These are phyloP conservation scores for Ilex asprella DNA, from an alignment of 257 asterid genomes.

Conservation along the genomic window DNA sequence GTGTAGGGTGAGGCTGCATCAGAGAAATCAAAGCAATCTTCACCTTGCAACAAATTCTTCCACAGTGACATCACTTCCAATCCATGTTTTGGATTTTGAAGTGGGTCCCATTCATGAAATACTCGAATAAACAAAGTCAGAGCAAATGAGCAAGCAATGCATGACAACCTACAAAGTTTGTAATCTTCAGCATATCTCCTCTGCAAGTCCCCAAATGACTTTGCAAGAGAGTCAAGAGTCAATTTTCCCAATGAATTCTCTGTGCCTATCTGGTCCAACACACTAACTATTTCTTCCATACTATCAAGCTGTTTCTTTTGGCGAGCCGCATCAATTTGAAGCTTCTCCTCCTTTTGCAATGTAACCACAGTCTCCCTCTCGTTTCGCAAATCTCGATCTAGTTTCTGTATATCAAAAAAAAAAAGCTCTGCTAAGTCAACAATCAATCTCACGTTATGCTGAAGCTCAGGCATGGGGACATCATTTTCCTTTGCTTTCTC, in stretches of 20 bases:
- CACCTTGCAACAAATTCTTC: conserved; percentile 64
- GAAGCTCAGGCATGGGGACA: conserved; percentile 95
- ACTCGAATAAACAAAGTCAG: conserved; percentile 60
- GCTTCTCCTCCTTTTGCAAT: conserved; percentile 73
- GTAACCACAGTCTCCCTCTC: conserved; percentile 84
- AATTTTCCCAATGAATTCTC: conserved; percentile 51
- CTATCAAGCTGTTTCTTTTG: conserved; percentile 66
- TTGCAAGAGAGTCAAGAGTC: conserved; percentile 66
- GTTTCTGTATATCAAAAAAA: conserved; percentile 74
- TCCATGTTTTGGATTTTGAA: conserved; percentile 83
- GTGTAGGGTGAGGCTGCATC: conserved; percentile 56
- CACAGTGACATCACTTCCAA: conserved; percentile 53
- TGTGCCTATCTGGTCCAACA: conserved; percentile 52
- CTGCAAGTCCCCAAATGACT: conserved; percentile 56
- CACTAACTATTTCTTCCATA: conserved; percentile 47
- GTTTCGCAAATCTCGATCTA: conserved; percentile 70
- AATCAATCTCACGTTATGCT: conserved; percentile 70
- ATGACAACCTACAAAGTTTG: conserved; percentile 59
- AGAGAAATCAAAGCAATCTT: conserved; percentile 34
- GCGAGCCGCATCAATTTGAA: conserved; percentile 44
- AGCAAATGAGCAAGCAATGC: conserved; percentile 85
- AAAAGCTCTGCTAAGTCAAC: conserved; percentile 70
- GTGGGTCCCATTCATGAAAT: conserved; percentile 95
- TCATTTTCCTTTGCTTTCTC: conserved; percentile 64
- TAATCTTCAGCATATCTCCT: conserved; percentile 54